A percentile compares a stretch with the other conserved stretches of the same genome.
Conservation (phyloP, 2,329 filamentous ascomycete genomes). For the Aspergillus tanneri region DNA sequence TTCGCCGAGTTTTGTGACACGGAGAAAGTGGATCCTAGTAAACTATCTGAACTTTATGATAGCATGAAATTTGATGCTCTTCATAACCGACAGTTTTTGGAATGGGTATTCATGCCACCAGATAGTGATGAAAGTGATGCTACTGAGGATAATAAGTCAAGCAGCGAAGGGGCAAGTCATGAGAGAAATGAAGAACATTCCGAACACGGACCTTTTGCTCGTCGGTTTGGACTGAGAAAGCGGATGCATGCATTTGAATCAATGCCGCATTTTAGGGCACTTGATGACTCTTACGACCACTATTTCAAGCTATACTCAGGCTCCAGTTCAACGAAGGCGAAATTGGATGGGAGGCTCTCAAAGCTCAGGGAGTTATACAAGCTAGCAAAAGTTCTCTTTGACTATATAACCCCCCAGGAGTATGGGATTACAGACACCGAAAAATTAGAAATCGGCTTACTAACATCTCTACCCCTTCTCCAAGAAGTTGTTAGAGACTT, state of each 20-base stretch:
- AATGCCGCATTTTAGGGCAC: constrained; percentile 43
- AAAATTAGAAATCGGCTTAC: constrained; percentile 95
- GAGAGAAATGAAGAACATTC: constrained; percentile 32
- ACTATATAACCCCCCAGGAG: constrained; percentile 97
- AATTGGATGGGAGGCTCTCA: constrained; percentile 79
- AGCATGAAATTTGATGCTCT: constrained; percentile 99
- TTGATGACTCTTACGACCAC: constrained; percentile 59
- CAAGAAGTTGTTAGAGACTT: constrained; percentile 97
- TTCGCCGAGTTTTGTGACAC: constrained; percentile 95
- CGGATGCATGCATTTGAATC: constrained; percentile 50
- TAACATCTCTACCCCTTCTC: constrained; percentile 88
- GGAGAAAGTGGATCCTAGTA: constrained; percentile 97
- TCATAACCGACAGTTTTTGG: constrained; percentile 92
- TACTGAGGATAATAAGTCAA: constrained; percentile 21
- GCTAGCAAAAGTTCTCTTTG: constrained; percentile 90
- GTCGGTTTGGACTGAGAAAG: constrained; percentile 52
- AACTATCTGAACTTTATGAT: constrained; percentile 97
- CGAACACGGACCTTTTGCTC: constrained; percentile 36
- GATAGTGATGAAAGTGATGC: constrained; percentile 61
- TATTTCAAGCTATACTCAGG: constrained; percentile 93
- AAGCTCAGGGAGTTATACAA: constrained; percentile 91
- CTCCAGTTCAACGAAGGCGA: constrained; percentile 69
- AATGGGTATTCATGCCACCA: constrained; percentile 94
- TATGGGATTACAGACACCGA: constrained; percentile 95
- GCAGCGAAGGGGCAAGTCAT: constrained; percentile 18